Evolutionary conservation across 805 yeast genomes (phyloP), one percentile per base, ranked within the genome.

Genomic region (Ascoidea tarda): DNA sequence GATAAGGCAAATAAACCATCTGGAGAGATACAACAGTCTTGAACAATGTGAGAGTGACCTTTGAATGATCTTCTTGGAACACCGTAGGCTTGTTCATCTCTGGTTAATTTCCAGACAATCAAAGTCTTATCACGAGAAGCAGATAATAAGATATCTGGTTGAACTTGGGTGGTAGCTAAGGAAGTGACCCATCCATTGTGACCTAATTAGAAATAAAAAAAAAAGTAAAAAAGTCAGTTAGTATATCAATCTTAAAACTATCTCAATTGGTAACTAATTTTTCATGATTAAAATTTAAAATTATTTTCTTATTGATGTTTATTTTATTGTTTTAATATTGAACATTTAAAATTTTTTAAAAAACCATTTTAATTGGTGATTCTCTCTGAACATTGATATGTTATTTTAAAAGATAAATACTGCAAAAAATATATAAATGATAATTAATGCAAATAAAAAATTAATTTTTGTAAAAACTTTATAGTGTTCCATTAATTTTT

Each of bases 21-120:
- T 70, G 95, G 89, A 61, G 98, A 87, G 77, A 93, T 85, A 71
- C 93, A 87, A 72, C 89, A 91, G 72, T 93, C 99, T 78, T 89
- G 90, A 64, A 93, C 96, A 69, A 93, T 91, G 89, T 93, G 99
- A 65, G 96, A 85, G 88, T 93, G 99, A 71, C 99, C 99, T 71
- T 80, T 85, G 74, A 93, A 83, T 64, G 97, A 87, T 77, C 84
- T 88, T 80, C 89, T 87, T 74, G 99, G 95, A 67, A 87, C 89
- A 84, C 99, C 99, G 79, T 87, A 89, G 74, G 87, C 84, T 77
- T 84, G 84, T 73, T 89, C 97, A 73, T 91, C 96, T 71, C 96
- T 90, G 67, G 86, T 80, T 76, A 91, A 81, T 76, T 88, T 84
- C 99, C 99, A 91, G 74, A 90, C 89, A 79, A 93, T 90, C 73